A percentile compares a stretch with the other conserved stretches of the same genome.
Conservation (phyloP, 495 filamentous ascomycete species). For the Thermothielavioides terrestris region DNA sequence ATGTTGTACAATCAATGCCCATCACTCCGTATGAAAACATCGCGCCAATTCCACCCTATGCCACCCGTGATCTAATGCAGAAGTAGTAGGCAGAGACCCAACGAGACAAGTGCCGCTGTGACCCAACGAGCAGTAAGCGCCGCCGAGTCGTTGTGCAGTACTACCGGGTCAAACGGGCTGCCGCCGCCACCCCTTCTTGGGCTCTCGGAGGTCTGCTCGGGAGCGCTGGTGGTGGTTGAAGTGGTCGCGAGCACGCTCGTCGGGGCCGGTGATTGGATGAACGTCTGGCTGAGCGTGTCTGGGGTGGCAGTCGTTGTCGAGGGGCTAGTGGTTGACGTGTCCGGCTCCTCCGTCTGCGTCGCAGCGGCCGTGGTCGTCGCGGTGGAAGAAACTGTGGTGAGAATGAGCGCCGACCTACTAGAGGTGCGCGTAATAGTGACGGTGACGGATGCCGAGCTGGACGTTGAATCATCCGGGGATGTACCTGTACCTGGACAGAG, state of each 20-base stretch:
- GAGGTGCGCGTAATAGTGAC: slow-evolving; percentile 4
- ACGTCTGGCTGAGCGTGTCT: slow-evolving; percentile 3
- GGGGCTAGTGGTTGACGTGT: slow-evolving; percentile 1
- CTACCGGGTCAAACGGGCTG: slow-evolving; percentile 21
- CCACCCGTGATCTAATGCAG: background rate
- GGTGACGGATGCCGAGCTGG: slow-evolving; percentile 4
- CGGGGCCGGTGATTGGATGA: background rate
- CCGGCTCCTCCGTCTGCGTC: slow-evolving; percentile 3
- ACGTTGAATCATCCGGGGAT: background rate
- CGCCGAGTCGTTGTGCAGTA: background rate
- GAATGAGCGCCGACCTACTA: background rate
- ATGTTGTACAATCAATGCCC: background rate
- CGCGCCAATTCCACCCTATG: background rate
- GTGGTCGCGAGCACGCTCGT: background rate
- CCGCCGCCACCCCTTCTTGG: slow-evolving; percentile 19
- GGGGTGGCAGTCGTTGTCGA: slow-evolving; percentile 9
- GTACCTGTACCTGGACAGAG: slow-evolving; percentile 23
- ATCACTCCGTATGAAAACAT: background rate
- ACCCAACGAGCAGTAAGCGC: background rate
- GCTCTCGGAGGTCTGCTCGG: background rate
- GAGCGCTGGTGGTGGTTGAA: background rate
- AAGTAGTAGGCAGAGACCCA: slow-evolving; percentile 7
- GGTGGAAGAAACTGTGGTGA: slow-evolving; percentile 8
- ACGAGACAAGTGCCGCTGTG: background rate
- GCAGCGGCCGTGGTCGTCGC: slow-evolving; percentile 5